A percentile compares a stretch with the other conserved stretches of the same genome.
phyloP scores from a whole-genome alignment of 768 basidiomycete genomes.

The Mycena vulgaris region DNA sequence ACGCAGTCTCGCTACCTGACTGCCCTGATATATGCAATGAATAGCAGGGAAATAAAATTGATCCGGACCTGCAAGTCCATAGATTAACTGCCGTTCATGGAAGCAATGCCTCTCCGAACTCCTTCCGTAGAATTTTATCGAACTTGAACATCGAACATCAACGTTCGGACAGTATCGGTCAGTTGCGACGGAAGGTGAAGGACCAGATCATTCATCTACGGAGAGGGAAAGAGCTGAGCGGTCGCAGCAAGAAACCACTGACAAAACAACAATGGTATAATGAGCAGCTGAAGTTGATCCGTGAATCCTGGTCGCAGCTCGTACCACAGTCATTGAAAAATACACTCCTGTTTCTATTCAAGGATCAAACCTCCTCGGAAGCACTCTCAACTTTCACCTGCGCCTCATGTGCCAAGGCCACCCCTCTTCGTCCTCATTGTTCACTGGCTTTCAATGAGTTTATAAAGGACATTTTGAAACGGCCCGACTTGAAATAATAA shows the following conservation, averaged over 20 bases:
- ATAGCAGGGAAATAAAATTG: not conserved
- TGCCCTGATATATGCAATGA: conserved; percentile 20
- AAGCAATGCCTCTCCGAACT: not conserved
- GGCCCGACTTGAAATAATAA: too few relatives aligned
- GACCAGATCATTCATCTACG: not conserved
- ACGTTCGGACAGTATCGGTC: too few relatives aligned
- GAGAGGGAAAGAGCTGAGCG: conserved; percentile 6
- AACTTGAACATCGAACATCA: conserved; percentile 3
- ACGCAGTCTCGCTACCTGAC: too few relatives aligned
- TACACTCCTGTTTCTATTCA: conserved; percentile 7
- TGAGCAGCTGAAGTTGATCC: not conserved
- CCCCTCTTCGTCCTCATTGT: not conserved
- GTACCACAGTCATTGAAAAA: conserved; percentile 21
- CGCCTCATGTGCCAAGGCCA: too few relatives aligned
- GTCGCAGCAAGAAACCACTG: not conserved
- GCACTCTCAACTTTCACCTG: conserved; percentile 9
- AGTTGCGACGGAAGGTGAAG: not conserved
- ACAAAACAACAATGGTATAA: not conserved
- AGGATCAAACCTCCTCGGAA: conserved; percentile 11
- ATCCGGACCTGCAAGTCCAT: conserved; percentile 16
- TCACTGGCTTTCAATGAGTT: not conserved
- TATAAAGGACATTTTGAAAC: not conserved
- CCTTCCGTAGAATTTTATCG: conserved; percentile 4
- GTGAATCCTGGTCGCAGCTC: conserved; percentile 16
- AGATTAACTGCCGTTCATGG: conserved; percentile 1